Evolutionary conservation across 2,329 filamentous ascomycete species (phyloP).

Genomic region (Tolypocladium album): DNA sequence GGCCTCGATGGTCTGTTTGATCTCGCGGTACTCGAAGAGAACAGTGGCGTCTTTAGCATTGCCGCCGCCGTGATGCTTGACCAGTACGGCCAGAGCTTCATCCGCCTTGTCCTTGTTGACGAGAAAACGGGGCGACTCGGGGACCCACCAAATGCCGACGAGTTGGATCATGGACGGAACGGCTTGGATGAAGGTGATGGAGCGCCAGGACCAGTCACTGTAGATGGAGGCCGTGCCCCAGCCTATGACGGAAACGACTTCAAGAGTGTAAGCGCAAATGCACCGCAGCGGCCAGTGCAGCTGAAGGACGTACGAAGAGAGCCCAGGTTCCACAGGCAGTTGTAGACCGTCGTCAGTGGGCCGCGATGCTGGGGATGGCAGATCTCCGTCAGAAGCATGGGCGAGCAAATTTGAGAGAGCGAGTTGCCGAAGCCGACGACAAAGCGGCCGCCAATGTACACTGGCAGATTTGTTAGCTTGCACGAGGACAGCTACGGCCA

Average conservation of each 20-base stretch:
- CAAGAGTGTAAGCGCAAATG: background rate
- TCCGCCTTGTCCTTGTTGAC: slow-evolving; percentile 52
- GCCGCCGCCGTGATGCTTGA: slow-evolving; percentile 54
- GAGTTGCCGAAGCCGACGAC: slow-evolving; percentile 55
- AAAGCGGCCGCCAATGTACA: slow-evolving; percentile 28
- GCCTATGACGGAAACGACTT: slow-evolving; percentile 48
- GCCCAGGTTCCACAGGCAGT: slow-evolving; percentile 57
- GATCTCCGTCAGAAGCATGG: slow-evolving; percentile 54
- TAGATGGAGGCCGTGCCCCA: slow-evolving; percentile 50
- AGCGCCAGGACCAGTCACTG: slow-evolving; percentile 56
- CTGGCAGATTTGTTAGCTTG: slow-evolving; percentile 2
- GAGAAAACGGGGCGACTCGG: slow-evolving; percentile 57
- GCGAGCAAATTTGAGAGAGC: slow-evolving; percentile 51
- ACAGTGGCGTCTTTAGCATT: slow-evolving; percentile 48
- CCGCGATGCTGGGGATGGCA: slow-evolving; percentile 59
- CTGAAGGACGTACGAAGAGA: slow-evolving; percentile 21
- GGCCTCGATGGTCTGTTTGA: slow-evolving; percentile 49
- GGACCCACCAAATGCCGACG: slow-evolving; percentile 55
- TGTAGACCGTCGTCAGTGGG: slow-evolving; percentile 55
- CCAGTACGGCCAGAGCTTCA: slow-evolving; percentile 49
- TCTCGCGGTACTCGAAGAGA: slow-evolving; percentile 56
- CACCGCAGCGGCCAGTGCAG: accelerated
- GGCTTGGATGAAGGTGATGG: slow-evolving; percentile 54
- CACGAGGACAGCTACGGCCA: background rate
- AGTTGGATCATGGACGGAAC: slow-evolving; percentile 52